Evolutionary conservation across 139 green algal species (phyloP), one percentile per base, ranked within the genome.

Genomic region (Volvox africanus): DNA sequence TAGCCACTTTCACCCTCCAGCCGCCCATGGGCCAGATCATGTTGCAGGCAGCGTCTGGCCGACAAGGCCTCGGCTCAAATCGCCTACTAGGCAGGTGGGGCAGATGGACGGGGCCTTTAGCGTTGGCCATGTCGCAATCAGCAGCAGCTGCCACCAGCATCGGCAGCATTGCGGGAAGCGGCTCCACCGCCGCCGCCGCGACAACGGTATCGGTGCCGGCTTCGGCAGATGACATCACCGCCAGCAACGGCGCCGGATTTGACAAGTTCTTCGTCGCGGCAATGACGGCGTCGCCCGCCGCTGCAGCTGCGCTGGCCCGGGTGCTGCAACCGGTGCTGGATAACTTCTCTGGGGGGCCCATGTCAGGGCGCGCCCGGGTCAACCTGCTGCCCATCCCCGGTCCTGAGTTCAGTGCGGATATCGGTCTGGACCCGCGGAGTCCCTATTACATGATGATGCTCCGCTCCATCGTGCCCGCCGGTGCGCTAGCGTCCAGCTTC

Each of bases 401-500:
- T 9, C 80, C 88, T 20, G 50, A 73, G n/a, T 92, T 92, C 24
- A 1, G 6, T 9, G 28, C 26, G 1, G 33, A 50, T 33, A 65
- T 88, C 16, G 80, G 91, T 30, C 61, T 83, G 28, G 84, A 87
- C 28, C 50, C 84, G 0, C 55, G 30, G 0, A 65, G 35, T 28
- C 17, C 84, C 9, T 93, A 93, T 78, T 93, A 88, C 76, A 83
- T 89, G 73, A 32, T 94, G 30, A 75, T 94, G 35, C 73, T 92
- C 1, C 61, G 92, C 2, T 91, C 88, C 68, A 92, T 94, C 55
- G 81, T 89, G n/a, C 87, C 87, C 0, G 67, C 76, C 14, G 84
- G 90, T 16, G 75, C 75, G n/a, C 82, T 87, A 77, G 83, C 55
- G 71, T 26, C 62, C 21, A 3, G 71, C 76, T 91, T 91, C 35